Evolutionary conservation across 2,329 filamentous ascomycete genomes (phyloP).

Genomic region (Ceratocystis cubensis): DNA sequence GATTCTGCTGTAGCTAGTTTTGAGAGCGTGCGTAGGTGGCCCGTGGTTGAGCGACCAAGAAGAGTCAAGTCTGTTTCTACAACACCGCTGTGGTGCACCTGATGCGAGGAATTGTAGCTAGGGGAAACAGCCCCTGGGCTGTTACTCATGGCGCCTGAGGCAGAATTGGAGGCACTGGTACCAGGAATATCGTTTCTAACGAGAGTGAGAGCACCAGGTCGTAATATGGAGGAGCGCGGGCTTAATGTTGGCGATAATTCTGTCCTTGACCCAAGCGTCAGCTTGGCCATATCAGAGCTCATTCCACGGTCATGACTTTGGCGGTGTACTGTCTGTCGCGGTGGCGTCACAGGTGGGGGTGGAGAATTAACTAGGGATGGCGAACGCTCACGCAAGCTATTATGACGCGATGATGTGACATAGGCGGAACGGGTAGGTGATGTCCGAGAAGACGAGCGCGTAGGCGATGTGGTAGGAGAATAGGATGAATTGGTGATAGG

Average conservation of each 20-base stretch:
- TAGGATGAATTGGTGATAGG: not conserved
- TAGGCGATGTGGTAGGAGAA: constrained; percentile 18
- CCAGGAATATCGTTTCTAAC: constrained; percentile 19
- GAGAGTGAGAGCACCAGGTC: constrained; percentile 31
- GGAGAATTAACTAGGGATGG: constrained; percentile 12
- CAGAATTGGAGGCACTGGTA: constrained; percentile 25
- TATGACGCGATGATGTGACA: constrained; percentile 10
- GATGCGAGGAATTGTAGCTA: constrained; percentile 22
- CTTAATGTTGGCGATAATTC: constrained; percentile 33
- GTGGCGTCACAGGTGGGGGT: constrained; percentile 16
- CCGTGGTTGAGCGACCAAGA: constrained; percentile 77
- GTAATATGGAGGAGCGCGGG: constrained; percentile 42
- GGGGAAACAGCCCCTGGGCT: constrained; percentile 15
- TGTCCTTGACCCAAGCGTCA: constrained; percentile 37
- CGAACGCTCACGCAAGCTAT: constrained; percentile 5
- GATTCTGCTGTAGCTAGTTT: constrained; percentile 64
- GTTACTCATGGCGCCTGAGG: constrained; percentile 24
- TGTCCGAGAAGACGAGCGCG: constrained; percentile 16
- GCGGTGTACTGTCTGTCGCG: constrained; percentile 8
- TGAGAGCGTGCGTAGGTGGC: constrained; percentile 76
- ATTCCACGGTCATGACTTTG: constrained; percentile 44
- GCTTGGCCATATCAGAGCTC: constrained; percentile 49
- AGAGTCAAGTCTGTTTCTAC: constrained; percentile 63
- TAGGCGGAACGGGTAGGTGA: constrained; percentile 16
- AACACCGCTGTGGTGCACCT: constrained; percentile 34